phyloP scores from a whole-genome alignment of 2,329 filamentous ascomycete species.

The Venturiaceae sp. region DNA sequence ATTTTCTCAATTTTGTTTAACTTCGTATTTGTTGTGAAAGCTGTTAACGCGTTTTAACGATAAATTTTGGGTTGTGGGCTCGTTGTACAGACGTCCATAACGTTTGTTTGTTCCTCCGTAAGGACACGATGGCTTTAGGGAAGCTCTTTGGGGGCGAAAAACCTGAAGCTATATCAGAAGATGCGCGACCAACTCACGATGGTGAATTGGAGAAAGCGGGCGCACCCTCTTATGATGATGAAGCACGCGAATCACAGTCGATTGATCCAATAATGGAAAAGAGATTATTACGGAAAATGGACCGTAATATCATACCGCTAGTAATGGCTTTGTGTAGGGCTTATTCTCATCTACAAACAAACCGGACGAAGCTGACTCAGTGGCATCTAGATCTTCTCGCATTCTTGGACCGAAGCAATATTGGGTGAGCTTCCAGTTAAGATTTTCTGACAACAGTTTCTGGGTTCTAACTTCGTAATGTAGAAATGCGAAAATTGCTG shows the following conservation, averaged over 20 bases:
- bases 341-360: neutral
- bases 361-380: neutral
- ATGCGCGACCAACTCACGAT: neutral
- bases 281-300: slow-evolving; percentile 62
- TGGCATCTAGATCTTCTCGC: slow-evolving; percentile 54
- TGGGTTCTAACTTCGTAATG: neutral
- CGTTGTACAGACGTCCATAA: neutral
- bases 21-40: too few relatives aligned
- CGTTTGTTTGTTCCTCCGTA: neutral
- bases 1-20: too few relatives aligned
- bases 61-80: too few relatives aligned
- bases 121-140: neutral
- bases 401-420: slow-evolving; percentile 80
- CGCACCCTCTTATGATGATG: neutral
- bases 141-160: neutral
- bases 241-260: neutral
- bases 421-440: neutral
- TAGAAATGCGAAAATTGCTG: slow-evolving; percentile 51
- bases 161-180: neutral
- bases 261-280: slow-evolving; percentile 12
- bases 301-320: slow-evolving; percentile 56
- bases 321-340: slow-evolving; percentile 18
- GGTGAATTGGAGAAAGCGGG: neutral
- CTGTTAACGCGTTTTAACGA: too few relatives aligned
- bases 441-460: slow-evolving; percentile 5